phyloP scores from a whole-genome alignment of 352 stramenopile genomes.

The Phytophthora gonapodyides region DNA sequence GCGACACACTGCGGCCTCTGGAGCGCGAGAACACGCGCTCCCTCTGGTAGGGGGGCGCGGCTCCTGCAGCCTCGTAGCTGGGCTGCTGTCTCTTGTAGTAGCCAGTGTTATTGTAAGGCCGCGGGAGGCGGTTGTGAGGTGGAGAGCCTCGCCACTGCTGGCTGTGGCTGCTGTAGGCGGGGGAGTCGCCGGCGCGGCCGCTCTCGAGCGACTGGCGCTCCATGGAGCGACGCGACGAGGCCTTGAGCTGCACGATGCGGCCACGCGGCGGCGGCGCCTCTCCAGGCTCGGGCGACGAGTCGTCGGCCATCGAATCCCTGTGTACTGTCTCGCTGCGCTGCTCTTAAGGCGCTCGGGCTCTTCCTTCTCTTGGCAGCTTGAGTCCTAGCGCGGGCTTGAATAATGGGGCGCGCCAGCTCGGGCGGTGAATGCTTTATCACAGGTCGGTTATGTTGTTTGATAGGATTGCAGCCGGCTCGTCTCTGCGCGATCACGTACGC shows the following conservation, averaged over 20 bases:
- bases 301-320: conserved; percentile 22
- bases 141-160: conserved; percentile 30
- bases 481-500: conserved; percentile 12
- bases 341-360: not conserved
- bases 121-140: conserved; percentile 28
- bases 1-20: conserved; percentile 56
- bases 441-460: conserved; percentile 14
- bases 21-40: conserved; percentile 47
- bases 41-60: conserved; percentile 26
- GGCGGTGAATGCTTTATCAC: not conserved
- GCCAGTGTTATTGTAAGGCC: conserved; percentile 20
- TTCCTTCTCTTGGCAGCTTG: conserved; percentile 15
- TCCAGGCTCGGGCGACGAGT: conserved; percentile 33
- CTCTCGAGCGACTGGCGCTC: conserved; percentile 29
- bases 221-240: conserved; percentile 21
- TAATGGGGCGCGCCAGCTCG: conserved; percentile 8
- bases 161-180: conserved; percentile 18
- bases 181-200: conserved; percentile 3
- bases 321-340: conserved; percentile 5
- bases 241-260: conserved; percentile 35
- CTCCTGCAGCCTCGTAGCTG: conserved; percentile 18
- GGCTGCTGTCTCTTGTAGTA: conserved; percentile 43
- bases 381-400: conserved; percentile 9
- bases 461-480: conserved; percentile 23
- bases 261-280: conserved; percentile 17